Percentiles rank a stretch among this genome's conserved stretches.
Conservation (phyloP, 2,329 filamentous ascomycete species). For the Apiospora saccharicola region DNA sequence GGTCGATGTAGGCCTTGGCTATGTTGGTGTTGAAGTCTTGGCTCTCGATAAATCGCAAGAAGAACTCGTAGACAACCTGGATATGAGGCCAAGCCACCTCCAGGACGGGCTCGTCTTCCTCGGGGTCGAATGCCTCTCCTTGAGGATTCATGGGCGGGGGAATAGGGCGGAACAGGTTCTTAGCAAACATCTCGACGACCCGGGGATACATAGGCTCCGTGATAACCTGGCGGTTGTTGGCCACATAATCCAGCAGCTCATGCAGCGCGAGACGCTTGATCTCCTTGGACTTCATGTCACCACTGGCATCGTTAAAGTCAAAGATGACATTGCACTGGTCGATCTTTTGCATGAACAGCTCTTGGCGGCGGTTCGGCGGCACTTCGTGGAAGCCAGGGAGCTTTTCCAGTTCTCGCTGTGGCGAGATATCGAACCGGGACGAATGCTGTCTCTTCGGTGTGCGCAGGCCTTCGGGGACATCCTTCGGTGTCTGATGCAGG, state of each 20-base stretch:
- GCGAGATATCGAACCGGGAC: slow-evolving; percentile 96
- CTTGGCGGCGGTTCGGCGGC: slow-evolving; percentile 90
- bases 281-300: slow-evolving; percentile 99
- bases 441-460: slow-evolving; percentile 98
- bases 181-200: slow-evolving; percentile 98
- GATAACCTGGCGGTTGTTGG: slow-evolving; percentile 98
- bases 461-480: slow-evolving; percentile 92
- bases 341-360: slow-evolving; percentile 99
- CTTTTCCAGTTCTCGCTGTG: slow-evolving; percentile 96
- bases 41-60: slow-evolving; percentile 97
- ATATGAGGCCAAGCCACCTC: slow-evolving; percentile 99
- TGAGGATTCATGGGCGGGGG: slow-evolving; percentile 97
- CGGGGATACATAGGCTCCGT: slow-evolving; percentile 99
- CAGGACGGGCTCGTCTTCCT: slow-evolving; percentile 96
- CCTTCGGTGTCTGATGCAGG: slow-evolving; percentile 92
- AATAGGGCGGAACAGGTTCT: slow-evolving; percentile 97
- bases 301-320: slow-evolving; percentile 97
- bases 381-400: slow-evolving; percentile 98
- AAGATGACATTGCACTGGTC: slow-evolving; percentile 99
- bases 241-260: slow-evolving; percentile 96
- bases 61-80: slow-evolving; percentile 99
- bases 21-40: slow-evolving; percentile 99
- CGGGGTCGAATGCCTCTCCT: slow-evolving; percentile 96
- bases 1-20: slow-evolving; percentile 97
- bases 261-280: slow-evolving; percentile 97